Conservation (phyloP, 2,329 filamentous ascomycete genomes). For the Colletotrichum tropicicola region DNA sequence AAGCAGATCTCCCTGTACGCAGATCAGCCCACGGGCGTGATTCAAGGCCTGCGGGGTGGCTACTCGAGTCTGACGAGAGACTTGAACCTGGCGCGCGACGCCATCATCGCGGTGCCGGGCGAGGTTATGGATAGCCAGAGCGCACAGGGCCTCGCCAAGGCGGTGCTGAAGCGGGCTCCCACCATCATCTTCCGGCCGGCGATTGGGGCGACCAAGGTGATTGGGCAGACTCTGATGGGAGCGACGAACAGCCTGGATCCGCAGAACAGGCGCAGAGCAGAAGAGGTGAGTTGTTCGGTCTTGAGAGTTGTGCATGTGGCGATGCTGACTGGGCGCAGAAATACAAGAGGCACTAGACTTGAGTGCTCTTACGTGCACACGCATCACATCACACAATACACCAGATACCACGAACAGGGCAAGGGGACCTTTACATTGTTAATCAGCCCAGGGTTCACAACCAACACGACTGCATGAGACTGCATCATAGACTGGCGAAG, state of each 20-base stretch:
- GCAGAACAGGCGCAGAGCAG: slow-evolving; percentile 79
- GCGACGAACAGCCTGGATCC: slow-evolving; percentile 93
- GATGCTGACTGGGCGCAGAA: slow-evolving; percentile 45
- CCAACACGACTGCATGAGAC: slow-evolving; percentile 24
- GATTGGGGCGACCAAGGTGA: slow-evolving; percentile 87
- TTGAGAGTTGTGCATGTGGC: neutral
- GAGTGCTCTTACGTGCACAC: neutral
- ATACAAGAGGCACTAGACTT: slow-evolving; percentile 54
- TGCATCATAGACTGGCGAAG: slow-evolving; percentile 34
- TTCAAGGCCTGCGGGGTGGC: slow-evolving; percentile 85
- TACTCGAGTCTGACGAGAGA: slow-evolving; percentile 87
- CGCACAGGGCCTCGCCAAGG: slow-evolving; percentile 81
- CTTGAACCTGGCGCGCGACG: slow-evolving; percentile 85
- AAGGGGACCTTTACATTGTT: neutral
- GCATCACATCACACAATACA: neutral
- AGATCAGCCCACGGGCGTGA: slow-evolving; percentile 88
- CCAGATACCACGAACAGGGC: slow-evolving; percentile 6
- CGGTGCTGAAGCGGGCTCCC: slow-evolving; percentile 83
- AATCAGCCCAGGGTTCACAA: neutral
- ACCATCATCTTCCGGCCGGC: slow-evolving; percentile 92
- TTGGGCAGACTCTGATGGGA: slow-evolving; percentile 89
- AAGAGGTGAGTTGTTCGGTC: slow-evolving; percentile 79
- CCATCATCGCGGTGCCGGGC: slow-evolving; percentile 92
- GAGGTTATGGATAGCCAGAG: slow-evolving; percentile 89
- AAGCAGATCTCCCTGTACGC: slow-evolving; percentile 92